A percentile compares a stretch with the other conserved stretches of the same genome.
phyloP scores from a whole-genome alignment of 2,329 filamentous ascomycete species.

The Verticillium klebahnii region DNA sequence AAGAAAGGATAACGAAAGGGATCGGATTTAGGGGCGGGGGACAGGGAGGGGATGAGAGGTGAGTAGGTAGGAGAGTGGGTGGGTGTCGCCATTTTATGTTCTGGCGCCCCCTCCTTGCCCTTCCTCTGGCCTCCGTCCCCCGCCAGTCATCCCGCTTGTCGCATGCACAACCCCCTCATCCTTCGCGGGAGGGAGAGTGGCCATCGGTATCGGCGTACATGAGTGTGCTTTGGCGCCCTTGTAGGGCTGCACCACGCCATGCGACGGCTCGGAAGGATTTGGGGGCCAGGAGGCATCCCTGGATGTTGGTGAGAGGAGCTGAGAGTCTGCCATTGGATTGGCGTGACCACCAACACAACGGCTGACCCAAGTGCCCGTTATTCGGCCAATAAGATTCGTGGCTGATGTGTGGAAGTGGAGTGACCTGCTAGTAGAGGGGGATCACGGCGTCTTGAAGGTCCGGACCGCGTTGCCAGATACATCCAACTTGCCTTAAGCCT shows the following conservation, averaged over 20 bases:
- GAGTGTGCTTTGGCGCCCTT: not conserved
- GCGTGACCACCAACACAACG: not conserved
- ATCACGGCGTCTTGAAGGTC: not conserved
- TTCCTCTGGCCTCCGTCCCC: not conserved
- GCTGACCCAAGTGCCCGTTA: not conserved
- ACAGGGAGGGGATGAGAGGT: not conserved
- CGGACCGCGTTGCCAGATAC: not conserved
- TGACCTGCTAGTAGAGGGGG: not conserved
- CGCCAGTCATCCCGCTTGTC: not conserved
- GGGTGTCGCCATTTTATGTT: not conserved
- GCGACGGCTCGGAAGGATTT: not conserved
- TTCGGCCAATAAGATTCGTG: not conserved
- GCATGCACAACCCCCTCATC: not conserved
- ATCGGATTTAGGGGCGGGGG: not conserved
- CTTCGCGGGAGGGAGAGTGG: not conserved
- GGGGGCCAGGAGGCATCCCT: not conserved
- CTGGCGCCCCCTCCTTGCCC: not conserved
- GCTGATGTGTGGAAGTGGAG: not conserved
- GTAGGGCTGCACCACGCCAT: not conserved
- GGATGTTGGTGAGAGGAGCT: not conserved
- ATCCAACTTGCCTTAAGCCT: too few species aligned
- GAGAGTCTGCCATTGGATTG: not conserved
- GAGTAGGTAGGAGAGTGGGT: not conserved
- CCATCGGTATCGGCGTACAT: not conserved
- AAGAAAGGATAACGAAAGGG: not conserved